Percentiles rank a stretch among this genome's conserved stretches.
These are phyloP conservation scores for Hyaloraphidium curvatum DNA, from an alignment of 192 early-diverging fungal species.

Conservation along the genomic window DNA sequence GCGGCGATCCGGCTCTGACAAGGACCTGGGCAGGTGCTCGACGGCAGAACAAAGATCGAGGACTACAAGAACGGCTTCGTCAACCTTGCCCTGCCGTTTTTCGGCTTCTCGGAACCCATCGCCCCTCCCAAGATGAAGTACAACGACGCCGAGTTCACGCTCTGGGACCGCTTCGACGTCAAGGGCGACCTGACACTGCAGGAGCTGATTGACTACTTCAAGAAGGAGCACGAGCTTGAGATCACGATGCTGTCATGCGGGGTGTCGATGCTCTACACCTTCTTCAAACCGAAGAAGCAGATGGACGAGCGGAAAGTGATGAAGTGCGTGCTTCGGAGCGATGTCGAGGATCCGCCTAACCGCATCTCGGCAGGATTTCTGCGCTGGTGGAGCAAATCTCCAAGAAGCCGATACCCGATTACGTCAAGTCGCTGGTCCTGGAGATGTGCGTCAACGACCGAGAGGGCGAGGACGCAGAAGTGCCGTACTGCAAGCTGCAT, in stretches of 20 bases:
- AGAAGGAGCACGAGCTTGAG: slow-evolving; percentile 61
- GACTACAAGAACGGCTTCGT: slow-evolving; percentile 99
- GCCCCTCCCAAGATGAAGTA: slow-evolving; percentile 60
- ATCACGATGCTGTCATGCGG: slow-evolving; percentile 84
- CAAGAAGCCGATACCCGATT: slow-evolving; percentile 67
- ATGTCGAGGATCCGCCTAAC: background rate
- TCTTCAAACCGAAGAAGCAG: slow-evolving; percentile 77
- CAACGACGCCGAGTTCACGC: slow-evolving; percentile 62
- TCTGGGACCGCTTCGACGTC: slow-evolving; percentile 93
- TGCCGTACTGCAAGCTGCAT: background rate
- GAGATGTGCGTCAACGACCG: slow-evolving; percentile 74
- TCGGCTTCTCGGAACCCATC: slow-evolving; percentile 98
- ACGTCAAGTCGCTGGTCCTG: slow-evolving; percentile 69
- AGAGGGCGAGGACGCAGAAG: slow-evolving; percentile 37
- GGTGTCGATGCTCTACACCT: slow-evolving; percentile 80
- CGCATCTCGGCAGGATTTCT: slow-evolving; percentile 32
- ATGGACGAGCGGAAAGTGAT: slow-evolving; percentile 54
- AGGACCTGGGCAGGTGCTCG: slow-evolving; percentile 29
- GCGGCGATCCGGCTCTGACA: background rate
- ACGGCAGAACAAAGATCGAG: slow-evolving; percentile 57
- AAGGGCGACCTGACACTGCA: slow-evolving; percentile 66
- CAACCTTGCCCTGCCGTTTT: slow-evolving; percentile 94
- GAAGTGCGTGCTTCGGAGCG: slow-evolving; percentile 23
- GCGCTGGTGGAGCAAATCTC: slow-evolving; percentile 59
- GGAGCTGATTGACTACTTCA: slow-evolving; percentile 73